Base-by-base conservation (phyloP, 805 yeast species). In the Sugiyamaella valdiviana region DNA sequence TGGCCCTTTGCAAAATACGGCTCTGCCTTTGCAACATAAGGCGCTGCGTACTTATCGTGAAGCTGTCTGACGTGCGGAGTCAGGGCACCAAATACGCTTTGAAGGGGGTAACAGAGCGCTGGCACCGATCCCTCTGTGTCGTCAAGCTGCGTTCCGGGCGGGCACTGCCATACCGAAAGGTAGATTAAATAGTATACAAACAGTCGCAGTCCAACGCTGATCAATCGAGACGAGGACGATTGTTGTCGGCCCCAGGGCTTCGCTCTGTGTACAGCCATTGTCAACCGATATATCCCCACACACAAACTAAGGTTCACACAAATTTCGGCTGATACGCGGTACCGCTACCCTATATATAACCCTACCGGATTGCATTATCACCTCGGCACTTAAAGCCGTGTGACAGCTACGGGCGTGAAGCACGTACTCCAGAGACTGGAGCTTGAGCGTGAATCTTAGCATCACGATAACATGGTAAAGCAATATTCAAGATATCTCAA, bases 101-200 rank as follows among this genome's bases (percentile, higher is more conserved):
- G 57, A 14, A 57, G 38, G 1, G 58, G 58, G 5, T 20, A 23
- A 37, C 63, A 60, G 14, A 60, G 42, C 6, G 40, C 46, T 1
- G 59, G 58, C 19, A 39, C 17, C 20, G 46, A 37, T 26, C n/a
- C n/a, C n/a, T 26, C 32, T 10, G 14, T 12, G 9, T 44, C 44
- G 24, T 40, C 39, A 17, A 52, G 40, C 15, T 41, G 45, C 6
- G 44, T n/a, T 26, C 51, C 36, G 1, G 57, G 51, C 5, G 63
- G 63, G 36, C 63, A 60, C 39, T 35, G 44, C 55, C 58, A 57
- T 14, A 56, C 36, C 10, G 55, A 43, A 46, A 59, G 48, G 39
- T 51, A 60, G 6, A 60, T 46, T 21, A 51, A 17, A 49, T 60
- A 60, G 51, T 63, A 55, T 42, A 61, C 53, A 48, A 58, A 50